phyloP scores from a whole-genome alignment of 2,329 filamentous ascomycete species.

The Apiospora koreana region DNA sequence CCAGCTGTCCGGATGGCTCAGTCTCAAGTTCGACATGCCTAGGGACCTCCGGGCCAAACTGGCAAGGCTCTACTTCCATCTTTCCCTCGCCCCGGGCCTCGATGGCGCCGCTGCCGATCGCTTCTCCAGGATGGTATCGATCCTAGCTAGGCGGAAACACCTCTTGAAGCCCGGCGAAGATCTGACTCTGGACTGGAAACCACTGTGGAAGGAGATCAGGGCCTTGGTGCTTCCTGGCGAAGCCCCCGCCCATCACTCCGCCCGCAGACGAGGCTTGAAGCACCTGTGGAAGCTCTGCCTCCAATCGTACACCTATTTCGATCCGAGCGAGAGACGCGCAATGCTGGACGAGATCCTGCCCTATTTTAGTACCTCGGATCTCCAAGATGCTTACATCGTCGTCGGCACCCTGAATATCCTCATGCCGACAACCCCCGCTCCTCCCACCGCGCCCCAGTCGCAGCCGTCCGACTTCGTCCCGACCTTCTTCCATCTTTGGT shows the following conservation, averaged over 20 bases:
- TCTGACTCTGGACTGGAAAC: slow-evolving; percentile 88
- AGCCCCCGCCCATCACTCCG: slow-evolving; percentile 64
- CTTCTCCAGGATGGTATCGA: slow-evolving; percentile 95
- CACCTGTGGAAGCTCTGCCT: slow-evolving; percentile 84
- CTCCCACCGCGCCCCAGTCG: slow-evolving; percentile 70
- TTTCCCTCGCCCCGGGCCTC: slow-evolving; percentile 85
- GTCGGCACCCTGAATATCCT: slow-evolving; percentile 83
- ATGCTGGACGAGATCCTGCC: slow-evolving; percentile 81
- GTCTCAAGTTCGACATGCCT: slow-evolving; percentile 95
- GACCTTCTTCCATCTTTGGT: slow-evolving; percentile 96
- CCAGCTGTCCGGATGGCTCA: slow-evolving; percentile 92
- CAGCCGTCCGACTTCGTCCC: slow-evolving; percentile 87
- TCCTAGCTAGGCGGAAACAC: slow-evolving; percentile 91
- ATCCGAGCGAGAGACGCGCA: slow-evolving; percentile 79
- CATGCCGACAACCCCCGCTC: slow-evolving; percentile 79
- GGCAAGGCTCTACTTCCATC: slow-evolving; percentile 91
- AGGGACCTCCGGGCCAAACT: slow-evolving; percentile 80
- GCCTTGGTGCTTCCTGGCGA: slow-evolving; percentile 85
- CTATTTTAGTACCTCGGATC: slow-evolving; percentile 91
- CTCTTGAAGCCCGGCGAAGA: slow-evolving; percentile 91
- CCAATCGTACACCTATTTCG: slow-evolving; percentile 90
- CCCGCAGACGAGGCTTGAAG: slow-evolving; percentile 57
- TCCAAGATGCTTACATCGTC: slow-evolving; percentile 92
- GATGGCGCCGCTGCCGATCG: slow-evolving; percentile 81
- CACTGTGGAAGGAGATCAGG: slow-evolving; percentile 91